phyloP scores from a whole-genome alignment of 2,329 filamentous ascomycete genomes.

The Cryphonectria radicalis region DNA sequence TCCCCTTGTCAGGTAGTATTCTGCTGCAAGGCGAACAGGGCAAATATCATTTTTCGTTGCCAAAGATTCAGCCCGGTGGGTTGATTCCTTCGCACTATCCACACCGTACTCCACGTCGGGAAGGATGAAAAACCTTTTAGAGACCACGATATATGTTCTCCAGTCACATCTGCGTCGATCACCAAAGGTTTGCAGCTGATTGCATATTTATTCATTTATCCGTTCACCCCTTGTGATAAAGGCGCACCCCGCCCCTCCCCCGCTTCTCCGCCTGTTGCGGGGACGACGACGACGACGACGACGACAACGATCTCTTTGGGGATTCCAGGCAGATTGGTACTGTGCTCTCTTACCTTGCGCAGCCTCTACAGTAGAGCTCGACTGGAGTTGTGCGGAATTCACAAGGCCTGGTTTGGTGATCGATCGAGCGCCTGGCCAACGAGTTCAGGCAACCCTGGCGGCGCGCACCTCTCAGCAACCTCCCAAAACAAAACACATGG shows the following conservation, averaged over 20 bases:
- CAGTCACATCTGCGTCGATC: neutral
- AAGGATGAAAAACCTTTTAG: too few relatives aligned
- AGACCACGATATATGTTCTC: neutral
- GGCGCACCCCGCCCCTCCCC: too few relatives aligned
- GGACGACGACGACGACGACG: too few relatives aligned
- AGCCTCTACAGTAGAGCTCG: neutral
- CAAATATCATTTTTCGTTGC: too few relatives aligned
- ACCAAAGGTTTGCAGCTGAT: neutral
- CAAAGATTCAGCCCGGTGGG: too few relatives aligned
- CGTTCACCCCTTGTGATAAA: neutral
- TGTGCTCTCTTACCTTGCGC: neutral
- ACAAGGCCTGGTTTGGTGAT: neutral
- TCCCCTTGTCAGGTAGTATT: too few relatives aligned
- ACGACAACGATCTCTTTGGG: neutral
- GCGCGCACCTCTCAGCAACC: neutral
- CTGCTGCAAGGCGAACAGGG: too few relatives aligned
- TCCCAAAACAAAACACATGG: neutral
- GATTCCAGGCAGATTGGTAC: neutral
- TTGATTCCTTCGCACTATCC: too few relatives aligned
- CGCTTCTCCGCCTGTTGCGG: too few relatives aligned
- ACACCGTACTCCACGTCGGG: too few relatives aligned
- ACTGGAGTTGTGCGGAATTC: neutral
- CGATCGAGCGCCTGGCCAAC: neutral
- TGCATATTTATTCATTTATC: neutral
- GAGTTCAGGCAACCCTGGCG: neutral